A percentile compares a stretch with the other conserved stretches of the same genome.
These are phyloP conservation scores for Macadamia tetraphylla DNA, from an alignment of 164 flowering plant species.

Conservation along the genomic window DNA sequence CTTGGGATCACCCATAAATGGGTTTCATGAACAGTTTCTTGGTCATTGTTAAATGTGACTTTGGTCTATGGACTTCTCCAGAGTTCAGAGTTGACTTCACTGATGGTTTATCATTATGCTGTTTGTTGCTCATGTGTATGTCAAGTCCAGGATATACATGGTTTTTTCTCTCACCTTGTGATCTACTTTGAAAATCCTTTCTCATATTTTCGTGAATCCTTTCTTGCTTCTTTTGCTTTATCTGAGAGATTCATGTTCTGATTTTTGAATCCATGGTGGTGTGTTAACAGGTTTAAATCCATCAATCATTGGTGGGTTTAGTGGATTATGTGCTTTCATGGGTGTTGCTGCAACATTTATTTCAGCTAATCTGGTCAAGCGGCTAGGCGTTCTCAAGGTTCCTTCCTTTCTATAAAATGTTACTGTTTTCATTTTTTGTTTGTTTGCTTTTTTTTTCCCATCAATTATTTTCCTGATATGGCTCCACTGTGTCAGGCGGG, in stretches of 20 bases:
- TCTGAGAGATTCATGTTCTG: not conserved
- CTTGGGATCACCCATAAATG: too few species aligned
- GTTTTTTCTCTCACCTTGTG: not conserved
- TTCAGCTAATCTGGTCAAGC: slow-evolving; percentile 69
- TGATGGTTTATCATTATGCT: too few species aligned
- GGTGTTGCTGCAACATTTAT: slow-evolving; percentile 95
- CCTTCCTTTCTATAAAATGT: slow-evolving; percentile 4
- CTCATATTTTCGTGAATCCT: not conserved
- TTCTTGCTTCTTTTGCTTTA: not conserved
- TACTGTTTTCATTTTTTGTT: not conserved
- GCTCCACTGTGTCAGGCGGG: slow-evolving; percentile 63
- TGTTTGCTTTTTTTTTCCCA: slow-evolving; percentile 3
- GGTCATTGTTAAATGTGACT: too few species aligned
- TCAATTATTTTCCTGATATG: slow-evolving; percentile 8
- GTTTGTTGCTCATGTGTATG: too few species aligned
- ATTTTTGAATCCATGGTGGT: not conserved
- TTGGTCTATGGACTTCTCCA: too few species aligned
- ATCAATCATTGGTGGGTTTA: slow-evolving; percentile 83
- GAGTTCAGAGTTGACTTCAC: too few species aligned
- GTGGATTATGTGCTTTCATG: slow-evolving; percentile 97
- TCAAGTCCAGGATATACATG: not conserved
- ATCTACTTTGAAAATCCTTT: not conserved
- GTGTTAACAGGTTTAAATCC: slow-evolving; percentile 75
- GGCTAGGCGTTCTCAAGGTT: slow-evolving; percentile 90
- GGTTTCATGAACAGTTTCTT: too few species aligned